A percentile compares a stretch with the other conserved stretches of the same genome.
phyloP scores from a whole-genome alignment of 345 rosid species.

The Aurinia saxatilis region DNA sequence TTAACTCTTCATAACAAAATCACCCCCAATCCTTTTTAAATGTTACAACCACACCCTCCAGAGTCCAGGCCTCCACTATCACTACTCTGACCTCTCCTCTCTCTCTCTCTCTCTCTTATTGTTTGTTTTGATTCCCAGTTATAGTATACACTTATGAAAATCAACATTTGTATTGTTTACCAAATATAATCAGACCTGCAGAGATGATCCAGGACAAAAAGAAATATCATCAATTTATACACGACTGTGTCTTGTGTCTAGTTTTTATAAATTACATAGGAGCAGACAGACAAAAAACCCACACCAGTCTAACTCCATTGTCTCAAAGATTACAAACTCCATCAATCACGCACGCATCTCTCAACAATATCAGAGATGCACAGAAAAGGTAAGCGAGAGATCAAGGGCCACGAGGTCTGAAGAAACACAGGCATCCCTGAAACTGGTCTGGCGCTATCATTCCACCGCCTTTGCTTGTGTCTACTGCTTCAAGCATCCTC shows the following conservation, averaged over 20 bases:
- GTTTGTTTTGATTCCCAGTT: too few relatives aligned
- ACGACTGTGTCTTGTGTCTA: neutral
- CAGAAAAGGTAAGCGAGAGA: neutral
- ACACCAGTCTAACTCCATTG: slow-evolving; percentile 16
- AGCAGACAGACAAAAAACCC: neutral
- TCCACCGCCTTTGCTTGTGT: slow-evolving; percentile 87
- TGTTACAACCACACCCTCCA: neutral
- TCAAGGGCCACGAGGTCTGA: slow-evolving; percentile 62
- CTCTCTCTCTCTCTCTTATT: too few relatives aligned
- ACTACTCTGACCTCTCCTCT: too few relatives aligned
- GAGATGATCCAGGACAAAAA: neutral
- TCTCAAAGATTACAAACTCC: slow-evolving; percentile 14
- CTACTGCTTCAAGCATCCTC: slow-evolving; percentile 55
- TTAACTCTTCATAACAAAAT: neutral
- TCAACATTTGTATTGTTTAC: too few relatives aligned
- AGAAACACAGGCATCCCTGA: slow-evolving; percentile 57
- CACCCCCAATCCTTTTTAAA: neutral
- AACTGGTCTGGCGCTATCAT: slow-evolving; percentile 80
- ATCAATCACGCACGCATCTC: slow-evolving; percentile 21
- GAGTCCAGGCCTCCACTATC: too few relatives aligned
- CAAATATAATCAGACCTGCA: too few relatives aligned
- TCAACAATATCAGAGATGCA: neutral
- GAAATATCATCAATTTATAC: slow-evolving; percentile 10
- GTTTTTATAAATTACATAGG: slow-evolving; percentile 14
- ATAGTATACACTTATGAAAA: neutral